Base-by-base conservation (phyloP, 495 filamentous ascomycete species). In the Hypoxylon trugodes region DNA sequence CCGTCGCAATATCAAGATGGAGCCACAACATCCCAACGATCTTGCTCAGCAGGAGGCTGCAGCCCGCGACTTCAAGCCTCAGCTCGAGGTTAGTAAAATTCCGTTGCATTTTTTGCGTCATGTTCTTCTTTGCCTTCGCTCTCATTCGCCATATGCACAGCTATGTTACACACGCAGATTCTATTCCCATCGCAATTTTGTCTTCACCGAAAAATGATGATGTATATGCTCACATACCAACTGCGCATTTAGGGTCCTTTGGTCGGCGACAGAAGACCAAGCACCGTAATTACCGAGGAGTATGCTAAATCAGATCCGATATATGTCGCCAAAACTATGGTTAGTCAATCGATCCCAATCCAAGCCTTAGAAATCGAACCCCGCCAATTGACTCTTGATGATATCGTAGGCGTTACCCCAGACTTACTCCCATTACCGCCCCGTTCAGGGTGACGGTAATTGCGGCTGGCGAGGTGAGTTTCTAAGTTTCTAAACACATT, bases 401-500 rank as follows among this genome's bases (percentile, higher is more conserved):
- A 51, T 7, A 46, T 43, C 60, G 37, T 68, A 97, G 93, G 84
- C 87, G 24, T 82, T 98, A 43, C 89, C 90, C 1, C 79, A 88
- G 52, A 93, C 90, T 61, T 96, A 96, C 72, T 90, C 92, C 12
- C 87, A 92, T 67, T 95, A 91, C 68, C 90, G 95, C 36, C 89
- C 88, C 3, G 87, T 96, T 76, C 88, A 87, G 72, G 93, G 95
- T 16, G 95, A 98, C 77, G 95, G 95, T 32, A 93, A 96, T 70
- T 98, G 95, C 78, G 95, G 95, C 64, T 98, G 95, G 94, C 84
- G 95, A 88, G 95, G 94, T 97, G 84, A 73, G 74, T 78, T 35
- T 30, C 38, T 21, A n/a, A n/a, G n/a, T n/a, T n/a, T n/a, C n/a
- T n/a, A n/a, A 4, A 33, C 26, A 28, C 16, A 35, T 59, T 37